These are phyloP conservation scores for Calocybe gangraenosa DNA, from an alignment of 768 basidiomycete genomes.

Conservation along the genomic window DNA sequence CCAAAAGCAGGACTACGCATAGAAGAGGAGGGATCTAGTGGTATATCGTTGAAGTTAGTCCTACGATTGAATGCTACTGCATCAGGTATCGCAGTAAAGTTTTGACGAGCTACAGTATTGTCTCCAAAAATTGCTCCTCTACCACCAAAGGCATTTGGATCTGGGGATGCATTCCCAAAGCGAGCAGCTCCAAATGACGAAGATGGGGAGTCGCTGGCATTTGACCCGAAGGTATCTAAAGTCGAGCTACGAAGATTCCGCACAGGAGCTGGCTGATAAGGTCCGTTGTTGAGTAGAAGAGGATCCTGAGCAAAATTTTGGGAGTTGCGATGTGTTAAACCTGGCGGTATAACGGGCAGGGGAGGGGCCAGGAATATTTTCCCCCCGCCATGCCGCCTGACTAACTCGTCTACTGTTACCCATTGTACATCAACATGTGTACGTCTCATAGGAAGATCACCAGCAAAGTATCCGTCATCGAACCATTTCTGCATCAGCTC, in stretches of 20 bases:
- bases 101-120: conserved; percentile 29
- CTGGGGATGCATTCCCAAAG: conserved; percentile 67
- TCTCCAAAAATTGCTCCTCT: conserved; percentile 36
- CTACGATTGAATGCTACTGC: conserved; percentile 30
- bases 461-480: conserved; percentile 82
- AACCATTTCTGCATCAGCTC: conserved; percentile 94
- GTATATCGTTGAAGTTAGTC: conserved; percentile 34
- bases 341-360: conserved; percentile 44
- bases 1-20: conserved; percentile 27
- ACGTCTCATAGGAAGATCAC: conserved; percentile 82
- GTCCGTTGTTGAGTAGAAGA: conserved; percentile 40
- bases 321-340: conserved; percentile 45
- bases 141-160: conserved; percentile 53
- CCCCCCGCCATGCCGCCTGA: conserved; percentile 44
- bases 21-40: conserved; percentile 30
- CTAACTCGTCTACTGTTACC: conserved; percentile 59
- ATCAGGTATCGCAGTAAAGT: conserved; percentile 21
- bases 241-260: conserved; percentile 56
- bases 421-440: conserved; percentile 65
- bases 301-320: conserved; percentile 37
- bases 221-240: conserved; percentile 63
- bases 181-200: conserved; percentile 65
- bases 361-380: conserved; percentile 63
- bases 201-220: conserved; percentile 64
- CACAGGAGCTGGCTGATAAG: conserved; percentile 66